These are phyloP conservation scores for Oryza nivara DNA, from an alignment of 176 grass and related monocot genomes.

Conservation along the genomic window DNA sequence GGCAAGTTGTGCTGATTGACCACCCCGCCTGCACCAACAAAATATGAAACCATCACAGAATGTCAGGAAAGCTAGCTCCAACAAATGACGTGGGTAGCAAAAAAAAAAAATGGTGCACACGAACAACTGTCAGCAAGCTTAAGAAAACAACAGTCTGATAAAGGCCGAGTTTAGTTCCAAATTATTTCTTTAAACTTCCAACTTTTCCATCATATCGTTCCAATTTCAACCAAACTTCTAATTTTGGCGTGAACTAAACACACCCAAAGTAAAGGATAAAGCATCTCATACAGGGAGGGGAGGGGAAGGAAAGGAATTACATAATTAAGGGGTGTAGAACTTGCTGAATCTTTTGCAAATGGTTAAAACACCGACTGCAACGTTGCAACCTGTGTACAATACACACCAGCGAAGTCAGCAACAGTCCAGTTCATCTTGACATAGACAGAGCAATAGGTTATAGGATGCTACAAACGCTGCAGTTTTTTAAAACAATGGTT, in stretches of 20 bases:
- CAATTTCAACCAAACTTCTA: too few relatives aligned
- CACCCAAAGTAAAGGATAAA: neutral
- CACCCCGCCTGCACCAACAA: slow-evolving; percentile 61
- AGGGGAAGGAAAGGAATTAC: slow-evolving; percentile 40
- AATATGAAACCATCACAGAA: neutral
- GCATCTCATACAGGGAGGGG: neutral
- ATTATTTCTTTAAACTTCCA: too few relatives aligned
- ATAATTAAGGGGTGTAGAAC: slow-evolving; percentile 57
- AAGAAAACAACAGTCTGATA: neutral
- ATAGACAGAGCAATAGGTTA: neutral
- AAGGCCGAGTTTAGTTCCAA: too few relatives aligned
- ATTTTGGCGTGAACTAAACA: too few relatives aligned
- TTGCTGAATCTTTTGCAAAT: slow-evolving; percentile 82
- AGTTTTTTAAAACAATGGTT: slow-evolving; percentile 21
- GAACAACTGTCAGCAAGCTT: neutral
- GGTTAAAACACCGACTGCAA: slow-evolving; percentile 77
- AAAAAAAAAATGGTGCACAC: neutral
- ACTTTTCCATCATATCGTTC: too few relatives aligned
- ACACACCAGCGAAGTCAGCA: slow-evolving; percentile 2
- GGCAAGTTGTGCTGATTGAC: slow-evolving; percentile 63
- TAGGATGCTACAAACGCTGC: neutral
- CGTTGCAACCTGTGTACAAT: slow-evolving; percentile 65
- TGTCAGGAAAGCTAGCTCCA: neutral
- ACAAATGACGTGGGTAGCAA: neutral
- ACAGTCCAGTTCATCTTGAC: neutral